Base-by-base conservation (phyloP, 2,329 filamentous ascomycete species). In the Colletotrichum sp. region DNA sequence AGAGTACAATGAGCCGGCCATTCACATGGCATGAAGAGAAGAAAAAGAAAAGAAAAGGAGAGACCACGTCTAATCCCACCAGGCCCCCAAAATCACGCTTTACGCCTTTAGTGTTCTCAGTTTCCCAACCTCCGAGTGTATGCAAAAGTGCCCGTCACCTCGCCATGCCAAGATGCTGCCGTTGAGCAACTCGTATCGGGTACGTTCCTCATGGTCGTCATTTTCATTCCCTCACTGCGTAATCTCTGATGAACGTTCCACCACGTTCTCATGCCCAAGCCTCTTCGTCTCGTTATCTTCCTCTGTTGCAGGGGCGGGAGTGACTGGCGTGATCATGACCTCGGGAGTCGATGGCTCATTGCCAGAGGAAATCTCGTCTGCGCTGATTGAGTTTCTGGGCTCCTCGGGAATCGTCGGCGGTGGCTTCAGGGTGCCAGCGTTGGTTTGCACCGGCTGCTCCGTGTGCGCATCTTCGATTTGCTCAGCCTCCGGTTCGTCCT, bases 281-380 rank as follows among this genome's bases (percentile, higher is more conserved):
- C 86, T 86, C 82, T 90, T 90, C 6, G 83, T 82, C 63, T 87
- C 85, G 5, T 83, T 78, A 8, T 83, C 81, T 13, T 78, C 79
- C 2, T 82, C 83, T 5, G 85, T 84, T 1, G 77, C 75, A 0
- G 84, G 81, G 1, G 83, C 83, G 4, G 89, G 88, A 1, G 89
- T 90, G 19, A 87, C 89, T 0, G 89, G 88, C 0, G 89, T 90
- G n/a, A 91, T 79, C 55, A 85, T 86, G 1, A 90, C 79, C 52
- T 88, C 83, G 0, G 89, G 89, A 1, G 87, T 81, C n/a, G 81
- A 62, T 8, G 82, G 68, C 27, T 69, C 75, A 19, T 76, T 80
- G 3, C 72, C 75, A n/a, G 71, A 73, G 3, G 66, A 72, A 49
- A 49, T 49, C 30, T 69, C 75, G 8, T 72, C 69, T 36, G 39